Conservation (phyloP, 2,329 filamentous ascomycete species). For the Xylariaceae sp. region DNA sequence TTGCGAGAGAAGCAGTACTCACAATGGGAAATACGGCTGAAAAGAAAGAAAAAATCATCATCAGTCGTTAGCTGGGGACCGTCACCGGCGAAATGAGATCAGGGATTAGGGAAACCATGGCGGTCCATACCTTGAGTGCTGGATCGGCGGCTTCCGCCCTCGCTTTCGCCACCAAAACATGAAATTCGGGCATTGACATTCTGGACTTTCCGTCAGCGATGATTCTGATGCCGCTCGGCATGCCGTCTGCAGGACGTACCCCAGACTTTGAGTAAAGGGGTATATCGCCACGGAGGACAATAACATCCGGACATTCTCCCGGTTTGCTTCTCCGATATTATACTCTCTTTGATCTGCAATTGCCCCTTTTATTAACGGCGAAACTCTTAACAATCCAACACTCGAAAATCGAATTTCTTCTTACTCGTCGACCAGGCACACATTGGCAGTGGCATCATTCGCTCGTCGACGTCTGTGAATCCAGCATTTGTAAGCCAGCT, state of each 20-base stretch:
- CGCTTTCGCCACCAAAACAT: constrained; percentile 48
- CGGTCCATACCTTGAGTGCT: constrained; percentile 46
- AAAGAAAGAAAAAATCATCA: not conserved
- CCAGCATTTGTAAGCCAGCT: constrained; percentile 55
- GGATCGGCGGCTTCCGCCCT: constrained; percentile 43
- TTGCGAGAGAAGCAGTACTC: constrained; percentile 31
- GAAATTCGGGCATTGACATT: constrained; percentile 53
- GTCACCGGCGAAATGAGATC: constrained; percentile 5
- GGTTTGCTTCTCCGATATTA: constrained; percentile 49
- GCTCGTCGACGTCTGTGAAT: constrained; percentile 60
- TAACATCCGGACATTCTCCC: constrained; percentile 49
- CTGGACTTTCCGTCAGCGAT: constrained; percentile 32
- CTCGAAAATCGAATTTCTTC: constrained; percentile 29
- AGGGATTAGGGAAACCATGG: not conserved
- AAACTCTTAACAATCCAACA: not conserved
- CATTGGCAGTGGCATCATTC: constrained; percentile 60
- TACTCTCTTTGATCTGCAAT: constrained; percentile 44
- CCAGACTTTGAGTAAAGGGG: constrained; percentile 47
- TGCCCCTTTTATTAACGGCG: constrained; percentile 16
- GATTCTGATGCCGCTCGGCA: not conserved
- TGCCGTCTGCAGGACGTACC: constrained; percentile 33
- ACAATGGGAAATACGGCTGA: constrained; percentile 58
- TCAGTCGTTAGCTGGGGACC: constrained; percentile 19
- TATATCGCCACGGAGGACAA: constrained; percentile 52
- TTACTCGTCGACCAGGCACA: constrained; percentile 64